phyloP scores from a whole-genome alignment of 2,329 filamentous ascomycete species.

The Albifimbria verrucaria region DNA sequence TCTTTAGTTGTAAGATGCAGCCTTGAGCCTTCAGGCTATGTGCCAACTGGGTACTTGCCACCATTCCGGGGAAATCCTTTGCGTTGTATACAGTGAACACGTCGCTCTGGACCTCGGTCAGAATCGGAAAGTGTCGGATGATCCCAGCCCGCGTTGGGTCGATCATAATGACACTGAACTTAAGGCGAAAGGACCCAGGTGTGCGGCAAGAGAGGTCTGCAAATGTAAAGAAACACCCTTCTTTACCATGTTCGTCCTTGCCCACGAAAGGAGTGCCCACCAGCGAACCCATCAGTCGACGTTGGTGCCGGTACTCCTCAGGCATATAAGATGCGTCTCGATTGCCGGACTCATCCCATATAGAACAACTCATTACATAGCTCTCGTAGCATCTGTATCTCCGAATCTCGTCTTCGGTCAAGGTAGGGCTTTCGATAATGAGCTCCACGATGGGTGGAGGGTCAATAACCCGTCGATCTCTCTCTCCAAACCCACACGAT shows the following conservation, averaged over 20 bases:
- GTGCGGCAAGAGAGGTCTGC: constrained; percentile 78
- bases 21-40: constrained; percentile 75
- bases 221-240: constrained; percentile 85
- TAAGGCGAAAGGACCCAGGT: constrained; percentile 70
- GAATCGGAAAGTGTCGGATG: constrained; percentile 43
- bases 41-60: constrained; percentile 70
- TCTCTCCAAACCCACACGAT: constrained; percentile 79
- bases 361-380: constrained; percentile 72
- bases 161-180: constrained; percentile 70
- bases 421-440: constrained; percentile 54
- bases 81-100: constrained; percentile 79
- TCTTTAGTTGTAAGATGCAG: constrained; percentile 82
- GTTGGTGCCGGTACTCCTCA: constrained; percentile 67
- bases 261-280: constrained; percentile 76
- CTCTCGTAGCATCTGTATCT: constrained; percentile 56
- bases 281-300: constrained; percentile 75
- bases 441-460: constrained; percentile 81
- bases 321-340: constrained; percentile 70
- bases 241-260: constrained; percentile 66
- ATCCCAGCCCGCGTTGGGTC: constrained; percentile 55
- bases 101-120: constrained; percentile 58
- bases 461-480: constrained; percentile 78
- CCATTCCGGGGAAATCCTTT: constrained; percentile 84
- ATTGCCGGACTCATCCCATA: constrained; percentile 67
- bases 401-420: constrained; percentile 51